Percentiles rank a stretch among this genome's conserved stretches.
Evolutionary conservation across 78 protist species (phyloP).

Genomic region (Polysphondylium violaceum): DNA sequence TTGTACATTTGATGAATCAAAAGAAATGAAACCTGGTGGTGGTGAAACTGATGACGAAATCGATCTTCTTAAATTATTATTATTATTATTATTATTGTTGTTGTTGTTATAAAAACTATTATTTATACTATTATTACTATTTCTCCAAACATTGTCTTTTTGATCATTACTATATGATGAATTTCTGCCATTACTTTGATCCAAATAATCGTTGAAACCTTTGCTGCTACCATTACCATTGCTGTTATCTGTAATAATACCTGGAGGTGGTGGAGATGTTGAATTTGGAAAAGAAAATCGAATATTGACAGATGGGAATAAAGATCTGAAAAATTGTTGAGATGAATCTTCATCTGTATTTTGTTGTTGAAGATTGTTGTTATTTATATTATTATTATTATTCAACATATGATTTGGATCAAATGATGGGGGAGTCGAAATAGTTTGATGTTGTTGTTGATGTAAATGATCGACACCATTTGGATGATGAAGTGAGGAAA

Average conservation of each 20-base stretch:
- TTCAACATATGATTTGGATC: neutral
- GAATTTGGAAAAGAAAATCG: conserved; percentile 31
- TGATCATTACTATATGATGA: conserved; percentile 11
- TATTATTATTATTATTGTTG: neutral
- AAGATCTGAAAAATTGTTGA: conserved; percentile 68
- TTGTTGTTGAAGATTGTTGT: neutral
- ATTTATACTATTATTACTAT: neutral
- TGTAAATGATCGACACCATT: conserved; percentile 14
- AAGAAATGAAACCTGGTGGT: conserved; percentile 58
- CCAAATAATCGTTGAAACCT: neutral
- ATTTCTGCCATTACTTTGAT: conserved; percentile 11
- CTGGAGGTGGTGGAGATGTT: neutral
- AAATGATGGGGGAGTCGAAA: conserved; percentile 10
- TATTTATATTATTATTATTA: conserved; percentile 19
- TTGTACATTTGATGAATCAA: neutral
- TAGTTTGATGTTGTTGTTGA: too few relatives aligned
- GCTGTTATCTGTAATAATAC: conserved; percentile 1
- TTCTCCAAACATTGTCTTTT: neutral
- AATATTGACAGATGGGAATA: conserved; percentile 73
- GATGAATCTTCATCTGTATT: conserved; percentile 20
- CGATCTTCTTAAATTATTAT: conserved; percentile 23
- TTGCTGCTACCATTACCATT: conserved; percentile 4
- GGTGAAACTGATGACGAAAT: conserved; percentile 34
- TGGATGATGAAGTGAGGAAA: conserved; percentile 29
- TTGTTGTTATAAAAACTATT: neutral